phyloP scores from a whole-genome alignment of 2,329 filamentous ascomycete genomes.

The Trichoderma guizhouense region DNA sequence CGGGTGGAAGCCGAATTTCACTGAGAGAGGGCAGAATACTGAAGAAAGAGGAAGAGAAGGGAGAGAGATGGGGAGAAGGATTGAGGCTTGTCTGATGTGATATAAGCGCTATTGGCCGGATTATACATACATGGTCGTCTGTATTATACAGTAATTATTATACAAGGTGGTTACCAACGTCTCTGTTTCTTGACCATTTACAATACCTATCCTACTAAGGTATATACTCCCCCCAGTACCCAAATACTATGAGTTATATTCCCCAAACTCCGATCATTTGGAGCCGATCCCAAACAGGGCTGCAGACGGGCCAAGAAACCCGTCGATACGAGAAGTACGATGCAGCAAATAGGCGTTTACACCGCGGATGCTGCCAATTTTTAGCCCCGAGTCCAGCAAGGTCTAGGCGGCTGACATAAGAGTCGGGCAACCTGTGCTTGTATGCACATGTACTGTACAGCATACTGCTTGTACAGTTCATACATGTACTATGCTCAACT shows the following conservation, averaged over 20 bases:
- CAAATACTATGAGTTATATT: neutral
- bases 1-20: conserved; percentile 77
- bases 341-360: neutral
- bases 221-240: no score
- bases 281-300: no score
- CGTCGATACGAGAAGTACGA: neutral
- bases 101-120: neutral
- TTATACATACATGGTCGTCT: neutral
- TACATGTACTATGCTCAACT: neutral
- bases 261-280: neutral
- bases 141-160: neutral
- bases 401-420: neutral
- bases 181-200: neutral
- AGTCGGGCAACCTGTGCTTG: neutral
- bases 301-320: neutral
- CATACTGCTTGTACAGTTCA: neutral
- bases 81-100: neutral
- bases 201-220: no score
- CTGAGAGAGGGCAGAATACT: conserved; percentile 29
- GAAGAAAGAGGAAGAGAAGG: neutral
- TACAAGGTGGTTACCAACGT: neutral
- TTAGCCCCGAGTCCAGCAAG: neutral
- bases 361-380: neutral
- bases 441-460: neutral
- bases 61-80: neutral